Base-by-base conservation (phyloP, 306 rosid genomes). In the Trichosanthes cucumerina region DNA sequence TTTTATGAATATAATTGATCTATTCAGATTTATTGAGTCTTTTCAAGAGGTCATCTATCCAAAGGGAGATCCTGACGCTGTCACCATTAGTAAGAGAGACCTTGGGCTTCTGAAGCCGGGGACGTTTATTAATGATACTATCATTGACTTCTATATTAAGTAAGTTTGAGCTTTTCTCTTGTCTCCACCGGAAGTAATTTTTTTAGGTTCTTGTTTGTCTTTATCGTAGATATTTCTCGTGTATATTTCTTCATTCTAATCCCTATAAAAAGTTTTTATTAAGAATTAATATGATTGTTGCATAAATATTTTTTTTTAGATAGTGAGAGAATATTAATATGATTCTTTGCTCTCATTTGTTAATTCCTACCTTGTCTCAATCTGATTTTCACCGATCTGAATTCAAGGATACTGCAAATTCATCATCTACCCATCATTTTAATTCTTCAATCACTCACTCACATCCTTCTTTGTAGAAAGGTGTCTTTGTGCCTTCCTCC, bases 121-220 rank as follows among this genome's bases (percentile, higher is more conserved):
- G 70, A 90, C 91, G 79, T 93, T 90, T 82, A 63, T 91, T 76
- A 93, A 93, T 80, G 98, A 91, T 88, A 93, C 98, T 9, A 88
- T 93, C 76, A 87, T 93, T 19, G 98, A 93, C 83, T 93, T 93
- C 81, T 93, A 93, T 80, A 91, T 91, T 85, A 87, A 91, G 98
- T 93, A 88, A 86, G 98, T 69, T 43, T 43, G 26, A 69, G 36
- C 46, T 69, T 64, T 31, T 64, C 19, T 69, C 9, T 9, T 41
- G 28, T 68, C 52, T 41, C 52, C 13, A 10, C 33, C 19, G 1
- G 75, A 11, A 19, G 31, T 86, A 5, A 13, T 5, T 47, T 47
- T 52, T 26, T 16, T 59, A 3, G 69, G 70, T 70, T 7, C 46
- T 18, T 66, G 15, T 46, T 36, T 79, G 79, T 69, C 36, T 13